These are phyloP conservation scores for Lecanicillium sp. DNA, from an alignment of 2,329 filamentous ascomycete genomes.

Conservation along the genomic window DNA sequence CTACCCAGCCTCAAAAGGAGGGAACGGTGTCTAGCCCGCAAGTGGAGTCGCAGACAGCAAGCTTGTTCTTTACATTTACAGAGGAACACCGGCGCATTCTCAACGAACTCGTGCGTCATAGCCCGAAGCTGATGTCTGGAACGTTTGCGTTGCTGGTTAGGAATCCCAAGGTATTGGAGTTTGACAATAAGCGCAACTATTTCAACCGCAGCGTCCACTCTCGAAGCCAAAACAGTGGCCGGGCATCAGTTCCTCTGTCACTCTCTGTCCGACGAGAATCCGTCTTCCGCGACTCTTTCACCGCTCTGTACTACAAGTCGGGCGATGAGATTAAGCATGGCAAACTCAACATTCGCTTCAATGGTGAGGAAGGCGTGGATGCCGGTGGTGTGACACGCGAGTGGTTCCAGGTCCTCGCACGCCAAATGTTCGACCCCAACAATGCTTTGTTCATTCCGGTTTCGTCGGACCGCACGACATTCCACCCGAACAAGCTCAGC, in stretches of 20 bases:
- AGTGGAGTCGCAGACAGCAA: slow-evolving; percentile 77
- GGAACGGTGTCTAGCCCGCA: slow-evolving; percentile 62
- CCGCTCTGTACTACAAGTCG: slow-evolving; percentile 93
- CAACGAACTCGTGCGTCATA: slow-evolving; percentile 94
- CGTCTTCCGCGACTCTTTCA: slow-evolving; percentile 97
- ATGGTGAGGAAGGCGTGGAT: slow-evolving; percentile 94
- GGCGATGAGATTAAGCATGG: slow-evolving; percentile 98
- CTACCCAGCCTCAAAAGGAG: slow-evolving; percentile 50
- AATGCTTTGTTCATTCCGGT: slow-evolving; percentile 96
- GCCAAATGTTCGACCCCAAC: slow-evolving; percentile 98
- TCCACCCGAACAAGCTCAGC: slow-evolving; percentile 94
- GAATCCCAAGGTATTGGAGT: slow-evolving; percentile 97
- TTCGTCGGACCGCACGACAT: slow-evolving; percentile 93
- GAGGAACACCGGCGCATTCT: slow-evolving; percentile 96
- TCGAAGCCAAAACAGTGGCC: slow-evolving; percentile 55
- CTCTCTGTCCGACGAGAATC: slow-evolving; percentile 86
- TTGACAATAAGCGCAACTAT: slow-evolving; percentile 99
- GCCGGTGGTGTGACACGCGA: slow-evolving; percentile 95
- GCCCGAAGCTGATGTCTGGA: slow-evolving; percentile 96
- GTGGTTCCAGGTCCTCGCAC: slow-evolving; percentile 96
- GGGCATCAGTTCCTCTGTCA: slow-evolving; percentile 65
- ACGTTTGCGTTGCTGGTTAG: slow-evolving; percentile 94
- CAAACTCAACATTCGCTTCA: slow-evolving; percentile 95
- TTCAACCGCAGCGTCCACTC: slow-evolving; percentile 88
- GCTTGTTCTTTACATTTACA: slow-evolving; percentile 92